These are phyloP conservation scores for Debaryomyces sp. DNA, from an alignment of 1,139 yeast genomes.

Conservation along the genomic window DNA sequence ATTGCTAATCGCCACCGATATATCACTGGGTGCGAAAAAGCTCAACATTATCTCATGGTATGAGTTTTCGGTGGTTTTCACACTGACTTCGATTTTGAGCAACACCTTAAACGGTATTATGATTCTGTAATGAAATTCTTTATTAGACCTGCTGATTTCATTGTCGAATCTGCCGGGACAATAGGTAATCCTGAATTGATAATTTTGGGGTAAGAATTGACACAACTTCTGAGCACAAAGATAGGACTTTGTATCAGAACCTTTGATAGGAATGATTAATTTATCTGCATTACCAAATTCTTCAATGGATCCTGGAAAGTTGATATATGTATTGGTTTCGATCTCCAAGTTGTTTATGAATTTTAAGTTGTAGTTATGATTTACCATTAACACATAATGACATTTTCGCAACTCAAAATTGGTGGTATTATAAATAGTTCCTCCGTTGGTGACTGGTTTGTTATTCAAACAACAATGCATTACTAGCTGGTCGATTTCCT, in stretches of 20 bases:
- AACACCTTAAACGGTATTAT: conserved; percentile 62
- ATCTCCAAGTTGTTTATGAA: conserved; percentile 61
- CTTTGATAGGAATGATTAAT: conserved; percentile 56
- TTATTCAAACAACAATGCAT: conserved; percentile 45
- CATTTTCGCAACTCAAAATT: conserved; percentile 55
- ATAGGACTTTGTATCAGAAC: conserved; percentile 55
- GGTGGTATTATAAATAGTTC: conserved; percentile 45
- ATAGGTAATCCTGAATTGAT: conserved; percentile 57
- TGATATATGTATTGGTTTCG: conserved; percentile 61
- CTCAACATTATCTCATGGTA: conserved; percentile 39
- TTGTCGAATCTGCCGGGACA: conserved; percentile 42
- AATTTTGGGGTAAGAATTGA: conserved; percentile 57
- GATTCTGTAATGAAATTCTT: conserved; percentile 52
- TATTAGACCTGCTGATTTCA: conserved; percentile 30
- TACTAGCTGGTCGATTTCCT: conserved; percentile 56
- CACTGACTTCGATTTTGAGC: conserved; percentile 54
- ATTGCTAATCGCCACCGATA: conserved; percentile 49
- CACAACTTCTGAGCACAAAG: conserved; percentile 57
- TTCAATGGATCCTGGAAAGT: conserved; percentile 56
- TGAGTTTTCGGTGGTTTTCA: conserved; percentile 4
- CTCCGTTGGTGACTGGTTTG: conserved; percentile 22
- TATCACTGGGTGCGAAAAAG: conserved; percentile 19
- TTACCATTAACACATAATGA: conserved; percentile 58
- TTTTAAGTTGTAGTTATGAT: conserved; percentile 36
- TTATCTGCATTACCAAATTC: conserved; percentile 28